A percentile compares a stretch with the other conserved stretches of the same genome.
phyloP scores from a whole-genome alignment of 2,329 filamentous ascomycete species.

The Plectosphaerella cucumerina region DNA sequence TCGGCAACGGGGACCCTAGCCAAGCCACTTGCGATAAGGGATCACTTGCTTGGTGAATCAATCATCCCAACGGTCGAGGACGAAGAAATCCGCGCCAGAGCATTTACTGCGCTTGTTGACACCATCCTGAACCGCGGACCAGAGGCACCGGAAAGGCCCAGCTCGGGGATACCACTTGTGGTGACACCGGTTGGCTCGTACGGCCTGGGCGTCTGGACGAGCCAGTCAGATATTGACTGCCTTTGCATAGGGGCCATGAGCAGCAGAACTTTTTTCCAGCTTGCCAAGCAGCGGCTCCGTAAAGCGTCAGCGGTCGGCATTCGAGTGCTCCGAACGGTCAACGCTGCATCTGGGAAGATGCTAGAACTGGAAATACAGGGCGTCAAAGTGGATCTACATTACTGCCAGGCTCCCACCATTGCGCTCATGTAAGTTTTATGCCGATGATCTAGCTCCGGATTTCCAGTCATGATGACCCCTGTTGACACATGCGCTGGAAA shows the following conservation, averaged over 20 bases:
- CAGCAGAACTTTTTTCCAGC: constrained; percentile 55
- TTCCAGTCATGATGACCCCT: background rate
- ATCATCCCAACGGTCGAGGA: constrained; percentile 46
- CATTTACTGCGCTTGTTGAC: constrained; percentile 39
- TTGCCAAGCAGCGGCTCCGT: constrained; percentile 51
- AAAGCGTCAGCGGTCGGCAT: constrained; percentile 39
- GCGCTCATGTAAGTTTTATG: constrained; percentile 37
- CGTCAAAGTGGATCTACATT: constrained; percentile 61
- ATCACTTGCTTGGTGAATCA: constrained; percentile 28
- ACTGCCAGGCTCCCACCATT: constrained; percentile 55
- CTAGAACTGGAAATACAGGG: constrained; percentile 56
- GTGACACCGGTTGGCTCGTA: constrained; percentile 64
- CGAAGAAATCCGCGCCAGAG: constrained; percentile 31
- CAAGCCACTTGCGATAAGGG: constrained; percentile 28
- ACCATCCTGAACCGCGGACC: constrained; percentile 30
- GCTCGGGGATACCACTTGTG: constrained; percentile 31
- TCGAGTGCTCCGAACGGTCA: constrained; percentile 51
- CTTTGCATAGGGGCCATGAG: constrained; percentile 61
- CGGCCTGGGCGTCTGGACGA: constrained; percentile 57
- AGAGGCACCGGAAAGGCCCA: constrained; percentile 2
- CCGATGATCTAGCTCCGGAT: background rate
- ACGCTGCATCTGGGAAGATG: constrained; percentile 57
- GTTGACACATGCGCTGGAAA: background rate
- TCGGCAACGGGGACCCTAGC: too few relatives aligned
- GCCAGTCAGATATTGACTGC: constrained; percentile 60